Base-by-base conservation (phyloP, 2,329 filamentous ascomycete species). In the Penicillium oxalicum region DNA sequence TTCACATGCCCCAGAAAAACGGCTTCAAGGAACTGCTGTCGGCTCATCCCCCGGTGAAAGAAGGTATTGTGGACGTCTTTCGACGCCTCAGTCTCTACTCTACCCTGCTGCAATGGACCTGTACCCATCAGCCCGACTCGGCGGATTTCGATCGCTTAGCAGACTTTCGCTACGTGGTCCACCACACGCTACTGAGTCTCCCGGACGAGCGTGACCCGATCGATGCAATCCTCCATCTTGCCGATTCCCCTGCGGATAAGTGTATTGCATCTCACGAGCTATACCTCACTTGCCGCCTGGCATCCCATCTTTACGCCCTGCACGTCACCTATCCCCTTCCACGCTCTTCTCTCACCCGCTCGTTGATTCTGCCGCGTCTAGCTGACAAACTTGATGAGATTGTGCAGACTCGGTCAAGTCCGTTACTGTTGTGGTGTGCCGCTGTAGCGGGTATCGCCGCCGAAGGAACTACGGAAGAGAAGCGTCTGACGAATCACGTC, bases 281-380 rank as follows among this genome's bases (percentile, higher is more conserved):
- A 5, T 44, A 36, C 26, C 25, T 37, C 1, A 34, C 29, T n/a
- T 44, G 32, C 33, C 42, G 42, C 35, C 36, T 44, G 13, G 42
- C 42, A 36, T 18, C 33, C 5, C 34, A 37, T 26, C 27, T 44
- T 13, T 44, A 44, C 35, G 32, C 42, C 9, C 27, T 34, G 33
- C 42, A 44, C 13, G 42, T 44, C n/a, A 44, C 42, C 2, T 44
- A 36, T 37, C 42, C 42, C 27, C 13, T 44, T 3, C 42, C 42
- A 25, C 25, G 42, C 8, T 44, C 42, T 37, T 9, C 42, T 2
- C 12, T 44, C 8, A 32, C 35, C 12, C 42, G 42, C 4, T 24
- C 33, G 36, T 26, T 24, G 5, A 44, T 44, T 24, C 33, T 44
- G 27, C 42, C 42, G 8, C 42, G n/a, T 36, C 42, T 44, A 8